Conservation (phyloP, 352 stramenopile genomes). For the Globisporangium yorkense region DNA sequence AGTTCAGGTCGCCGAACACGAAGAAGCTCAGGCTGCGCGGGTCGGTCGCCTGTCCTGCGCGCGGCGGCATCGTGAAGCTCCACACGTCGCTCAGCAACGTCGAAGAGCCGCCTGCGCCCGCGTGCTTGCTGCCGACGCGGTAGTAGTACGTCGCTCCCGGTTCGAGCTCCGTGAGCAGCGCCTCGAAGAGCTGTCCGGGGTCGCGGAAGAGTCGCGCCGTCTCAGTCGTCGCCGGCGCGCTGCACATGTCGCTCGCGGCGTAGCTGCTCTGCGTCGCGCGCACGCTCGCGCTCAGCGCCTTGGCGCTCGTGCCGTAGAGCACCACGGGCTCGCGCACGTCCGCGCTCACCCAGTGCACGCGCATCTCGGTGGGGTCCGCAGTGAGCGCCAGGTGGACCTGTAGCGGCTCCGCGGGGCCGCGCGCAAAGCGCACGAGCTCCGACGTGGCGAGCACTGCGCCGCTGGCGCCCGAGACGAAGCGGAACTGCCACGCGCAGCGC, state of each 20-base stretch:
- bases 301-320: constrained; percentile 21
- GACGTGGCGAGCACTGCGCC: constrained; percentile 24
- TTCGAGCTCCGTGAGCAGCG: constrained; percentile 7
- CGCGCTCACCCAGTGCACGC: constrained; percentile 48
- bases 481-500: constrained; percentile 22
- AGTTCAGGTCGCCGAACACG: constrained; percentile 51
- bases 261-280: constrained; percentile 5
- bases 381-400: constrained; percentile 13
- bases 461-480: constrained; percentile 16
- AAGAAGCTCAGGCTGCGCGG: constrained; percentile 31
- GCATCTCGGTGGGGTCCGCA: constrained; percentile 23
- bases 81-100: constrained; percentile 7
- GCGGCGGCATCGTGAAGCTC: constrained; percentile 8
- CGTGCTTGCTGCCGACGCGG: constrained; percentile 8
- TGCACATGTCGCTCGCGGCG: constrained; percentile 9
- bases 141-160: constrained; percentile 13
- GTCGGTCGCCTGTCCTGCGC: background rate
- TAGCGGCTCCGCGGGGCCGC: constrained; percentile 28
- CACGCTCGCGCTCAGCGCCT: constrained; percentile 12
- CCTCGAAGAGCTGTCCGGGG: constrained; percentile 13
- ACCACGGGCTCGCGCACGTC: constrained; percentile 32
- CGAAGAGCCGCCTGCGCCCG: background rate
- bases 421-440: constrained; percentile 22
- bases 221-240: constrained; percentile 5
- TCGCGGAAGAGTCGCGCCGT: constrained; percentile 7